Base-by-base conservation (phyloP, 495 filamentous ascomycete genomes). In the Chlorociboria aeruginascens region DNA sequence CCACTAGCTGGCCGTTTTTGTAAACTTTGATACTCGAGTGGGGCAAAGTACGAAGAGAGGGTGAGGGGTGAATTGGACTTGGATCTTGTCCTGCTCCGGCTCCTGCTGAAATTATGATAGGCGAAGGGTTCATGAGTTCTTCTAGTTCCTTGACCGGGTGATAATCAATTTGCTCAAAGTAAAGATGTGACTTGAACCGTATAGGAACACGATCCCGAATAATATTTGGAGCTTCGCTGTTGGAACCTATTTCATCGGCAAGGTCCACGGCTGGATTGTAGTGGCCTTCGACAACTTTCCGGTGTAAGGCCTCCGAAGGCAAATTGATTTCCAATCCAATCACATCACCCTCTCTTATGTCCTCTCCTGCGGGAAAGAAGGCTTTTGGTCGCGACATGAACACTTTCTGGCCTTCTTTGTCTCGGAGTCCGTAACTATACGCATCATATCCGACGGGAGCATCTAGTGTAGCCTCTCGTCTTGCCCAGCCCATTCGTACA, bases 121-220 rank as follows among this genome's bases (percentile, higher is more conserved):
- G 66, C 25, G 82, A 66, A 7, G 86, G 85, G 54, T 89, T 87
- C 71, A 81, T 81, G 29, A 88, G 72, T 34, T 90, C 82, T 52
- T 95, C 90, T 16, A 96, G 77, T 39, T 92, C 83, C 64, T 96
- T 96, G 2, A 83, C 82, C 1, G 84, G 66, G 52, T 85, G 83
- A 60, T 95, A 90, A 58, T 96, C 93, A 50, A 89, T 89, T 59
- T 89, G 83, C 62, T 98, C 93, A 66, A 95, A 95, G 66, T 89
- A 95, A 43, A 88, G 81, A 61, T 92, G 84, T 43, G 80, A 77
- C 66, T 95, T 95, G 64, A 89, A 95, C 12, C 89, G 79, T 51
- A 97, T 94, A 2, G 90, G 89, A 37, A 95, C 83, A 33, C 93
- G 82, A 61, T 97, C 93, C 50, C 93, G 85, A 45, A 99, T 85